Conservation (phyloP, 1,284 basidiomycete genomes). For the Trichosporon ovoides region DNA sequence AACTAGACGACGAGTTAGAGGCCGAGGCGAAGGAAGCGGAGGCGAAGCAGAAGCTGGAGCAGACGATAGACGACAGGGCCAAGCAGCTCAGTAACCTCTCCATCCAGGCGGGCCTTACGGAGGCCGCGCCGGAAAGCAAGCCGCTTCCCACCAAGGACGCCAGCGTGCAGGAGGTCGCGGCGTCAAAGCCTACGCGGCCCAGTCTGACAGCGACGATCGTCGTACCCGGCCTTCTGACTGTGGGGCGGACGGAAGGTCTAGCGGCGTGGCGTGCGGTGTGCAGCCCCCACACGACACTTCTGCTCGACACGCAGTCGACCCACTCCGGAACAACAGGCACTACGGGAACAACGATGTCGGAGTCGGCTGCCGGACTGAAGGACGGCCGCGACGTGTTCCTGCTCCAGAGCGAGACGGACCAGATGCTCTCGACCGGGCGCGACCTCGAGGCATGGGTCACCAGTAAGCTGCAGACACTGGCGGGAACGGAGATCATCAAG, state of each 20-base stretch:
- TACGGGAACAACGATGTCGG: neutral
- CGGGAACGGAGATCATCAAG: conserved; percentile 53
- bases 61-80: conserved; percentile 8
- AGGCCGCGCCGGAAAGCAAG: neutral
- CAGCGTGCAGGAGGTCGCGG: neutral
- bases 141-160: neutral
- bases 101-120: neutral
- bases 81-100: neutral
- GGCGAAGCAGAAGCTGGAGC: conserved; percentile 67
- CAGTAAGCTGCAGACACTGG: conserved; percentile 46
- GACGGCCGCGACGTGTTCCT: conserved; percentile 50
- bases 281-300: conserved; percentile 7
- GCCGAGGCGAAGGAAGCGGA: conserved; percentile 55
- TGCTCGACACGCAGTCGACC: neutral
- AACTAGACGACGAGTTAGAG: conserved; percentile 10
- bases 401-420: conserved; percentile 47
- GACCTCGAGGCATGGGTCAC: conserved; percentile 49
- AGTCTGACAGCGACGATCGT: conserved; percentile 50
- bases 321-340: neutral
- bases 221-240: conserved; percentile 51
- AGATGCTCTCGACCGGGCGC: conserved; percentile 50
- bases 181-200: conserved; percentile 28
- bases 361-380: conserved; percentile 23
- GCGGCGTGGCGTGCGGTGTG: conserved; percentile 46
- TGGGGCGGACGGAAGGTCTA: conserved; percentile 49